phyloP scores from a whole-genome alignment of 441 rosid species.

The Populus hybrid region DNA sequence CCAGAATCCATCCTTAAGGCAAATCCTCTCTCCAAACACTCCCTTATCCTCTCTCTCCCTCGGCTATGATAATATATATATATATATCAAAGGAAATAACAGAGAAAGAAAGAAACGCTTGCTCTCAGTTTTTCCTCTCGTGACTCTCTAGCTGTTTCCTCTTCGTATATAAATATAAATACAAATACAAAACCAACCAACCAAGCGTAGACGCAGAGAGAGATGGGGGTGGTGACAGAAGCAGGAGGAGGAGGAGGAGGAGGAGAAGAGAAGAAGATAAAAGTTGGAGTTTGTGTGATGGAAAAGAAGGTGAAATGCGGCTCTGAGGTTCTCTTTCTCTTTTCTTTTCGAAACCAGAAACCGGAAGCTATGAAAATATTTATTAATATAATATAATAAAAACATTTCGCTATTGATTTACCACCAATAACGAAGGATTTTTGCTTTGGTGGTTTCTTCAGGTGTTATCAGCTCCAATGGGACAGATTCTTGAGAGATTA shows the following conservation, averaged over 20 bases:
- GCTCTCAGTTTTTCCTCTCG: neutral
- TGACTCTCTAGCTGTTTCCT: neutral
- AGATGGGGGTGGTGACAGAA: constrained; percentile 31
- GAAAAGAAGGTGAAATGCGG: constrained; percentile 99
- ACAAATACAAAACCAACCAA: neutral
- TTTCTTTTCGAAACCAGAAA: constrained; percentile 1
- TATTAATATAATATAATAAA: no score
- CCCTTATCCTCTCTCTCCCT: neutral
- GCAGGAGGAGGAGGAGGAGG: constrained; percentile 12
- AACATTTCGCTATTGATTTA: neutral
- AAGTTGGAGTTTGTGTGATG: constrained; percentile 94
- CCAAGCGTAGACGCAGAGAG: neutral
- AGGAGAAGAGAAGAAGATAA: constrained; percentile 45
- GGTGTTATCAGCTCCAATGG: constrained; percentile 84
- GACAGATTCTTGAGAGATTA: no score
- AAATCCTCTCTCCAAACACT: neutral
- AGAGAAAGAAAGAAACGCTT: neutral
- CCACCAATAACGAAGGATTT: neutral
- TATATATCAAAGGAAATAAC: neutral
- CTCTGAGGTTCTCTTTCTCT: constrained; percentile 55
- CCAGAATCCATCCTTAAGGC: constrained; percentile 9
- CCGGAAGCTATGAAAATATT: neutral
- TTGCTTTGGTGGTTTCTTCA: constrained; percentile 19
- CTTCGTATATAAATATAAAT: neutral
- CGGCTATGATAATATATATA: no score